Evolutionary conservation across 148 eudicot species (phyloP).

Genomic region (Silene uniflora): DNA sequence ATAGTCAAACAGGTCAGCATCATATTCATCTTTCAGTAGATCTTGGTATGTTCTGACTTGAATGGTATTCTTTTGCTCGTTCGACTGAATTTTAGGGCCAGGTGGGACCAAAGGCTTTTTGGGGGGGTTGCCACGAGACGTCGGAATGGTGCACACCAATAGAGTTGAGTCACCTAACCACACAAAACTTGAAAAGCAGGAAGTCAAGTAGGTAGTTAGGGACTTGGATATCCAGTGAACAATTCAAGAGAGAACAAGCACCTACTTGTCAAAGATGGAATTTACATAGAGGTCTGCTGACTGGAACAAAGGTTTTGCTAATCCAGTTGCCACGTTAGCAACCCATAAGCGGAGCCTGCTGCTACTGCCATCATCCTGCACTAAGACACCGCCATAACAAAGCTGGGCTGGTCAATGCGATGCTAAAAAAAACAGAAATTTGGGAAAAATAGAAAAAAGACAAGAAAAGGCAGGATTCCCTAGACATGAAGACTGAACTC

Average conservation of each 20-base stretch:
- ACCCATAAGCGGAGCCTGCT: conserved; percentile 81
- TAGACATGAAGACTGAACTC: not conserved
- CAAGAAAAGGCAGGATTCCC: not conserved
- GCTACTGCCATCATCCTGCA: conserved; percentile 62
- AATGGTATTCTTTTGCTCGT: conserved; percentile 72
- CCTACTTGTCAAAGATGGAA: conserved; percentile 89
- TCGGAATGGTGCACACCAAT: conserved; percentile 80
- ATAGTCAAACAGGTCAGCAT: conserved; percentile 82
- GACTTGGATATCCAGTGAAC: not conserved
- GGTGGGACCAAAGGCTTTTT: conserved; percentile 85
- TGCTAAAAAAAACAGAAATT: not conserved
- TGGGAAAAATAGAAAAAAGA: not conserved
- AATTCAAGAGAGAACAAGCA: conserved; percentile 5
- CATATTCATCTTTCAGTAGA: conserved; percentile 85
- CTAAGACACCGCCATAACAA: conserved; percentile 17
- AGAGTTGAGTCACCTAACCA: conserved; percentile 83
- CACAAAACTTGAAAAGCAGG: conserved; percentile 48
- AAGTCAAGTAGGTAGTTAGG: conserved; percentile 21
- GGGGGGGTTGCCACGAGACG: conserved; percentile 82
- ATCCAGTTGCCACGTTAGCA: conserved; percentile 76
- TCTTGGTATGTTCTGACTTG: conserved; percentile 91
- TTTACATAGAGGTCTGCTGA: conserved; percentile 65
- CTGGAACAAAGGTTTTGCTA: conserved; percentile 75
- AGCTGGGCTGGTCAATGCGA: conserved; percentile 3
- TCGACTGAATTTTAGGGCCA: conserved; percentile 89